Evolutionary conservation across 106 monocot genomes (phyloP).

Genomic region (Allium fistulosum): DNA sequence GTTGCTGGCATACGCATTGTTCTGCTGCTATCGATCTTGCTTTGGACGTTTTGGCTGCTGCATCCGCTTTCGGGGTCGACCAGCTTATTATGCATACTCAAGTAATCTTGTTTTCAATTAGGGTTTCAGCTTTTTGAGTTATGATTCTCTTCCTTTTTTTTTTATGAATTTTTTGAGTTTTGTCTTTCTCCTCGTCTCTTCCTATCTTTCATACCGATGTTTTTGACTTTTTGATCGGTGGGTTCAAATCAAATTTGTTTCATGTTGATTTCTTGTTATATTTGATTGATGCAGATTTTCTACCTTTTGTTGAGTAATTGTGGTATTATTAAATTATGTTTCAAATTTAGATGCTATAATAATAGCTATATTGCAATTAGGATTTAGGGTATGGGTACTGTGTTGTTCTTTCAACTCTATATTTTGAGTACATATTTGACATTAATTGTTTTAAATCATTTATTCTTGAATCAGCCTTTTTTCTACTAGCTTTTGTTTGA

Average conservation of each 20-base stretch:
- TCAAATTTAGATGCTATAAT: background rate
- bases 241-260: background rate
- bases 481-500: too few relatives aligned
- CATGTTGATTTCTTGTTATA: background rate
- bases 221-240: background rate
- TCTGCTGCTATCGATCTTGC: constrained; percentile 89
- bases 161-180: background rate
- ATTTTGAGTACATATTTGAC: background rate
- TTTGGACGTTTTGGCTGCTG: constrained; percentile 81
- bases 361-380: background rate
- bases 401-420: background rate
- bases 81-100: constrained; percentile 78
- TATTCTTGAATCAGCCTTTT: background rate
- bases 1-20: constrained; percentile 96
- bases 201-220: background rate
- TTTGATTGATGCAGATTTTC: background rate
- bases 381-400: background rate
- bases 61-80: constrained; percentile 83
- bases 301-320: background rate
- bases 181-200: background rate
- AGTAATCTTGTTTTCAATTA: constrained; percentile 19
- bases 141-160: background rate
- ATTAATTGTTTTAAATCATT: background rate
- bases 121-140: background rate
- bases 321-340: background rate